Conservation (phyloP, 2,329 filamentous ascomycete species). For the Fusarium udum region DNA sequence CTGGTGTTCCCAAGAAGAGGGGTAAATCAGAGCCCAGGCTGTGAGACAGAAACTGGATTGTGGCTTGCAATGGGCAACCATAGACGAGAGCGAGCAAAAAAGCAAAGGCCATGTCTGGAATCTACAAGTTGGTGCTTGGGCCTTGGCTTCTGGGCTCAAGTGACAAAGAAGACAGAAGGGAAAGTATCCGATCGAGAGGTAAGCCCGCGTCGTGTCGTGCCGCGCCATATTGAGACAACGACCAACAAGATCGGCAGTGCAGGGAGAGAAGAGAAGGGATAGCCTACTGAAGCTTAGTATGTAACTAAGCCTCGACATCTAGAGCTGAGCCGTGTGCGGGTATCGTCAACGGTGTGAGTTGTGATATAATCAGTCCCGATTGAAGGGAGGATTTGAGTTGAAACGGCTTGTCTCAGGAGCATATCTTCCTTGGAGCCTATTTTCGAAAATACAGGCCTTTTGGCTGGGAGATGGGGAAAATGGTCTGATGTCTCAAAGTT, state of each 20-base stretch:
- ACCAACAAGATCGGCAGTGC: constrained; percentile 17
- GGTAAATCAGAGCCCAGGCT: constrained; percentile 10
- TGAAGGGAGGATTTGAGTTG: not conserved
- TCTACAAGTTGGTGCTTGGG: constrained; percentile 2
- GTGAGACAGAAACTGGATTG: constrained; percentile 17
- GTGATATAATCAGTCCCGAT: not conserved
- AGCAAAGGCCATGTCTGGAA: not conserved
- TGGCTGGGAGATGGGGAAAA: not conserved
- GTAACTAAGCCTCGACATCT: not conserved
- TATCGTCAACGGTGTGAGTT: constrained; percentile 1
- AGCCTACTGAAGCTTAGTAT: not conserved
- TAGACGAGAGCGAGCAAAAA: constrained; percentile 1
- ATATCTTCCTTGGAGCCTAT: not conserved
- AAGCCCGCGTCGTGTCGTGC: constrained; percentile 10
- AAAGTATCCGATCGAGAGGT: constrained; percentile 24
- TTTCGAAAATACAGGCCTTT: not conserved
- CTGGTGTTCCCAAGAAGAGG: constrained; percentile 1
- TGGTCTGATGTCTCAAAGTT: constrained; percentile 4
- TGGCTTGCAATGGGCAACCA: constrained; percentile 10
- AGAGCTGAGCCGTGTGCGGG: not conserved
- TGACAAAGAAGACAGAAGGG: not conserved
- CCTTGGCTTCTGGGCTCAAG: constrained; percentile 10
- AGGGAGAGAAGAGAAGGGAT: constrained; percentile 4
- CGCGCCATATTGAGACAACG: constrained; percentile 10
- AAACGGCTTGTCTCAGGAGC: constrained; percentile 5